Evolutionary conservation across 495 filamentous ascomycete genomes (phyloP), one percentile per base, ranked within the genome.

Genomic region (Aspergillus coremiiformis): DNA sequence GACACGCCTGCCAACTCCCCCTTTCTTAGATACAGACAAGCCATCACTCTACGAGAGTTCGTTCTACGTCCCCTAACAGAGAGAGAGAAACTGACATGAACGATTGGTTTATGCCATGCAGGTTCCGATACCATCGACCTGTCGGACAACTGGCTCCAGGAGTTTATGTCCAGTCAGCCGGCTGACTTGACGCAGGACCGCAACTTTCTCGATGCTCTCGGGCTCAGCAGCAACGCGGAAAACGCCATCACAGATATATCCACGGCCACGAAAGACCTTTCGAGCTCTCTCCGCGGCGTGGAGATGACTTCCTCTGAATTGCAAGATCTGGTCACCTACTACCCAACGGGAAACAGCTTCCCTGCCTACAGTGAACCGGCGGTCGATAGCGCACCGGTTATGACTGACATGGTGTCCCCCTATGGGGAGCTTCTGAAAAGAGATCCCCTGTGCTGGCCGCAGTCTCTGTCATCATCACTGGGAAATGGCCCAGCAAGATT

Each of bases 81-180:
- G 14, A 35, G 12, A 32, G 12, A 12, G 12, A 35, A 14, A 5
- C 39, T 39, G 21, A 19, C 23, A 24, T 45, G 21, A 17, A 26
- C 11, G n/a, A 52, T 33, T 48, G 27, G 20, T 17, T 23, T 35
- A 20, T 17, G 29, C 35, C 9, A 20, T 21, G 12, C 17, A 64
- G 58, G 45, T 3, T 45, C 64, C 17, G 62, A 66, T 1, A 49
- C 33, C 7, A 39, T 66, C 23, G 65, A 66, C 26, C 53, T 68
- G 21, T 54, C 66, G 0, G 66, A 66, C 11, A 62, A 44, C 33
- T 71, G 68, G 68, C 47, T 69, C 15, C 66, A 67, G 29, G 63
- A 66, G 24, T 56, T 67, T 23, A 60, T 65, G 43, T 53, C 64
- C 4, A 52, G 43, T 5, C 57, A 58, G 8, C 47, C 61, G 12